Conservation (phyloP, 768 basidiomycete genomes). For the Sistotremastrum niveocremeum region DNA sequence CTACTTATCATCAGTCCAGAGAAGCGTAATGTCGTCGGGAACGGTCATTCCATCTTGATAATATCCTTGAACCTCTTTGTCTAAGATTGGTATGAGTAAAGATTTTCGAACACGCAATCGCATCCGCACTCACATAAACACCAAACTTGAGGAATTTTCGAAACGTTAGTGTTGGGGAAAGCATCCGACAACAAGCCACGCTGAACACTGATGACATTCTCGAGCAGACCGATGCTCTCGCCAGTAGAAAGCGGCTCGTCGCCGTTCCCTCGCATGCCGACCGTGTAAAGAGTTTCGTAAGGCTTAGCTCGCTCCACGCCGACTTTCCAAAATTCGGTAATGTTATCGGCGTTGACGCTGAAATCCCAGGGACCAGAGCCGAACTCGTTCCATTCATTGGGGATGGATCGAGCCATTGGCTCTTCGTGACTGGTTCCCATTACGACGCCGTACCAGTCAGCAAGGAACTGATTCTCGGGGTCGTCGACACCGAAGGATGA, state of each 20-base stretch:
- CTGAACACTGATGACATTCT: conserved; percentile 47
- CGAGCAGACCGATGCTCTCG: conserved; percentile 36
- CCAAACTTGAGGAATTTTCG: conserved; percentile 54
- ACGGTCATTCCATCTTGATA: conserved; percentile 50
- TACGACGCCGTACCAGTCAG: conserved; percentile 51
- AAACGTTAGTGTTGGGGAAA: conserved; percentile 32
- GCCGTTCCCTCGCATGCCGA: conserved; percentile 54
- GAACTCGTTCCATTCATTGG: conserved; percentile 47
- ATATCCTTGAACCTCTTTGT: conserved; percentile 53
- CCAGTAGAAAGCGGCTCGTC: conserved; percentile 36
- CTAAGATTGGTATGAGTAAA: conserved; percentile 8
- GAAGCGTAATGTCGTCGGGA: conserved; percentile 46
- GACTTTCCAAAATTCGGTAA: conserved; percentile 49
- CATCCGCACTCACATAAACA: conserved; percentile 31
- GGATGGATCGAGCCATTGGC: conserved; percentile 61
- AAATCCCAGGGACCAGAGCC: conserved; percentile 53
- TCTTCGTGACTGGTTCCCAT: conserved; percentile 67
- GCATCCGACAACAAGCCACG: conserved; percentile 42
- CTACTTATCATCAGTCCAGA: conserved; percentile 66
- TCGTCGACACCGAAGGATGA: conserved; percentile 44
- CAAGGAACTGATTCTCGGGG: conserved; percentile 43
- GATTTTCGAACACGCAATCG: not conserved
- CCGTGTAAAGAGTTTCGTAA: conserved; percentile 49
- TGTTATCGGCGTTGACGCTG: conserved; percentile 34
- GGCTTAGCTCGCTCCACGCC: conserved; percentile 44